Evolutionary conservation across 805 yeast species (phyloP), one percentile per base, ranked within the genome.

Genomic region (Pichia exigua): DNA sequence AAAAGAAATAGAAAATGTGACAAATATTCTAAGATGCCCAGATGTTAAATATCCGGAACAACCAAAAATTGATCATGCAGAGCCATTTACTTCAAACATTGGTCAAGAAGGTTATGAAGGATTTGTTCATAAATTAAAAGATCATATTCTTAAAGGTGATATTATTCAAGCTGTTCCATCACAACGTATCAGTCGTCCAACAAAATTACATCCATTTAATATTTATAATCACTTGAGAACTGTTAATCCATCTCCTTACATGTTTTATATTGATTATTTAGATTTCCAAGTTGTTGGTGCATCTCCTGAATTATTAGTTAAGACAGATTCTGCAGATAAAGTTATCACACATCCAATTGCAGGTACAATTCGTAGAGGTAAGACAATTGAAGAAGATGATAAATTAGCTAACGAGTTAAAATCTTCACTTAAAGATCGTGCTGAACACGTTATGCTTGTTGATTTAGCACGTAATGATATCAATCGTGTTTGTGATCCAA

Each of bases 81-180:
- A 87, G 65, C 72, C 76, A 3, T 92, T 88, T 68, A 78, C 82
- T 12, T 90, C 97, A 10, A 94, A 94, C 67, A 81, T 92, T 57
- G 99, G 98, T 45, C 87, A 89, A 71, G 87, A 82, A 52, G 99
- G 99, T 47, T 94, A 94, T 66, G 96, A 94, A 69, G 61, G 61
- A 30, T 95, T 88, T 67, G 99, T 94, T 41, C 66, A 73, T 13
- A 75, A 68, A 15, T 76, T 94, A 63, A 90, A 90, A 64, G 69
- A 79, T 42, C 97, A 92, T 63, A 94, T 94, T 60, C 70, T 83
- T 61, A 80, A 81, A 59, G 99, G 99, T 53, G 98, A 94, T 64
- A 88, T 94, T 52, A 87, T 94, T 71, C 99, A 94, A 70, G 97
- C 96, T 1, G 99, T 94, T 24, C 99, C 99, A 7, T 91, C 97